A percentile compares a stretch with the other conserved stretches of the same genome.
Conservation (phyloP, 177 flowering plant species). For the Tripterygium wilfordii region DNA sequence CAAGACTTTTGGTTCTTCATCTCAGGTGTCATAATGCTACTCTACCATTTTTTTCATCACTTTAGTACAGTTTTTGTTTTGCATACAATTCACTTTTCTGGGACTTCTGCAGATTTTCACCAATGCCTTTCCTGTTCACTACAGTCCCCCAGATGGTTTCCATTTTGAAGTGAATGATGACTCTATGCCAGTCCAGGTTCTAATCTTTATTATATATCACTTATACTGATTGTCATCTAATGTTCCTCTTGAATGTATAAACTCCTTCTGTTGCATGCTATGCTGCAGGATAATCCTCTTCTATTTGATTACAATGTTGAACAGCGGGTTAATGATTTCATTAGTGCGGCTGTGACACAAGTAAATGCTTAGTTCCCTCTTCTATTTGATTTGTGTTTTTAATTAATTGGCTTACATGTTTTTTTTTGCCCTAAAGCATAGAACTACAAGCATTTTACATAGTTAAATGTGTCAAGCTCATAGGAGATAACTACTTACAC, state of each 20-base stretch:
- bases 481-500: no score
- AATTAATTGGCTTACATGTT: no score
- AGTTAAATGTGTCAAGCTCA: no score
- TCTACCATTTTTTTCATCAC: not conserved
- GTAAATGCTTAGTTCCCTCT: constrained; percentile 24
- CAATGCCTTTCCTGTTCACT: constrained; percentile 71
- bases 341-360: constrained; percentile 58
- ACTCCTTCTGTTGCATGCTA: constrained; percentile 8
- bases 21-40: constrained; percentile 47
- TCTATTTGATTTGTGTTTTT: not conserved
- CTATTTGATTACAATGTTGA: constrained; percentile 69
- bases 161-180: constrained; percentile 63
- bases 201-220: no score
- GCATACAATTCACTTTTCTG: constrained; percentile 6
- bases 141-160: constrained; percentile 72
- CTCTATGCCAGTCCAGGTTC: constrained; percentile 68
- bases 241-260: not conserved
- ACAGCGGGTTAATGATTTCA: constrained; percentile 63
- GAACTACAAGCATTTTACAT: no score
- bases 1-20: constrained; percentile 71
- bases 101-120: constrained; percentile 64
- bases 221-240: not conserved
- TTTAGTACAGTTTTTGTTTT: not conserved
- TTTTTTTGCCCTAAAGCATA: constrained; percentile 4
- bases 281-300: constrained; percentile 64